phyloP scores from a whole-genome alignment of 2,329 filamentous ascomycete genomes.

The Trichoderma sp. region DNA sequence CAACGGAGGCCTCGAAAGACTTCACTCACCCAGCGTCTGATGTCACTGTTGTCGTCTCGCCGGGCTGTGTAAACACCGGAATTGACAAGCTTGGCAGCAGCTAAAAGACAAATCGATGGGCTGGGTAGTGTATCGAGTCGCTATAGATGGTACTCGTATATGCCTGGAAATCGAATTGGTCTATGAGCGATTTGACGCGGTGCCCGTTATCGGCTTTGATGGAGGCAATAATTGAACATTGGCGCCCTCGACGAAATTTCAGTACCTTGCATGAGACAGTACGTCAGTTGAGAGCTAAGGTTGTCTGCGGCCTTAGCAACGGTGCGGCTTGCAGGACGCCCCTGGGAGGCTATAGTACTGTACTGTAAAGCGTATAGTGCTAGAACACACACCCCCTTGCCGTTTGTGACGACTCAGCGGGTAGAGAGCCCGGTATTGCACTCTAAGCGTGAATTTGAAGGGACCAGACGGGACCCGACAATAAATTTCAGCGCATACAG shows the following conservation, averaged over 20 bases:
- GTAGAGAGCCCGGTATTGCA: neutral
- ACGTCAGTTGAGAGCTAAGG: neutral
- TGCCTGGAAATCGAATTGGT: neutral
- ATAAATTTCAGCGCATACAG: neutral
- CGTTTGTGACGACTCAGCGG: neutral
- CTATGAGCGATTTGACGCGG: slow-evolving; percentile 6
- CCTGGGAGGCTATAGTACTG: neutral
- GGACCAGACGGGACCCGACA: too few relatives aligned
- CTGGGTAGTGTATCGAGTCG: neutral
- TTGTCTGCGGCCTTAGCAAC: too few relatives aligned
- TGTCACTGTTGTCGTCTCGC: neutral
- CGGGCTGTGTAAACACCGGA: too few relatives aligned
- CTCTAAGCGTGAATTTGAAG: neutral
- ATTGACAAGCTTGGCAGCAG: neutral
- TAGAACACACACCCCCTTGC: neutral
- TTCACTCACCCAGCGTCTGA: neutral
- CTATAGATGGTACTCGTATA: neutral
- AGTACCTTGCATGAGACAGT: neutral
- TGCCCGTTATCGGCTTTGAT: neutral
- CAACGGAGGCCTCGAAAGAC: neutral
- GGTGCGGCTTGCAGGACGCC: neutral
- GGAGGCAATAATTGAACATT: neutral
- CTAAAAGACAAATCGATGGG: neutral
- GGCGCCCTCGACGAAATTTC: neutral
- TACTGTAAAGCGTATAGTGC: neutral